A percentile compares a stretch with the other conserved stretches of the same genome.
Evolutionary conservation across 169 alveolate genomes (phyloP).

Genomic region (Eimeria necatrix): DNA sequence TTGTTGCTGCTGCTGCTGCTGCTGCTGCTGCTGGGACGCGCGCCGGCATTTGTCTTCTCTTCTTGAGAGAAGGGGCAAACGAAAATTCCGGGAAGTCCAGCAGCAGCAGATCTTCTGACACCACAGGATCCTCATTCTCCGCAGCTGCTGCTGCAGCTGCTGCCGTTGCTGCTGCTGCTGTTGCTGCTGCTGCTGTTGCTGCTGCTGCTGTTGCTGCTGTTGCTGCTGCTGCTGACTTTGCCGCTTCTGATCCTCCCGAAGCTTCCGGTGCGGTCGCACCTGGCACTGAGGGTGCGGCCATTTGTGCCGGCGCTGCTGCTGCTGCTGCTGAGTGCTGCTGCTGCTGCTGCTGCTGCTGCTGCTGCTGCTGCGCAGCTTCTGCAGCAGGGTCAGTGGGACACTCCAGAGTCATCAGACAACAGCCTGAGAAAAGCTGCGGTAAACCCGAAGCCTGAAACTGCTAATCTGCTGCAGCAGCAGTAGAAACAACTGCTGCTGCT

Average conservation of each 20-base stretch:
- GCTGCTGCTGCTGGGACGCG: conserved; percentile 7
- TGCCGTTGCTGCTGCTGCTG: conserved; percentile 24
- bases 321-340: neutral
- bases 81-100: conserved; percentile 71
- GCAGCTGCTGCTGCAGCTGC: conserved; percentile 59
- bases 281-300: too few species aligned
- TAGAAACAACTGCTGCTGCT: neutral
- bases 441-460: too few species aligned
- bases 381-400: too few species aligned
- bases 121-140: conserved; percentile 34
- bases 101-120: conserved; percentile 52
- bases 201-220: neutral
- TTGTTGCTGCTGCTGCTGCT: neutral
- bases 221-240: conserved; percentile 19
- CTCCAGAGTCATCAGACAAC: too few species aligned
- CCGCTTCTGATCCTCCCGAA: neutral
- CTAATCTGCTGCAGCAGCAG: neutral
- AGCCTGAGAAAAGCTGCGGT: too few species aligned
- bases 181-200: conserved; percentile 37
- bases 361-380: neutral
- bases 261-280: neutral
- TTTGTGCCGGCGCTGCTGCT: neutral
- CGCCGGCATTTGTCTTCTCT: neutral
- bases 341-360: neutral
- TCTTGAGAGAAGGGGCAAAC: conserved; percentile 41